Conservation (phyloP, 2,329 filamentous ascomycete genomes). For the Sarocladiaceae sp. region DNA sequence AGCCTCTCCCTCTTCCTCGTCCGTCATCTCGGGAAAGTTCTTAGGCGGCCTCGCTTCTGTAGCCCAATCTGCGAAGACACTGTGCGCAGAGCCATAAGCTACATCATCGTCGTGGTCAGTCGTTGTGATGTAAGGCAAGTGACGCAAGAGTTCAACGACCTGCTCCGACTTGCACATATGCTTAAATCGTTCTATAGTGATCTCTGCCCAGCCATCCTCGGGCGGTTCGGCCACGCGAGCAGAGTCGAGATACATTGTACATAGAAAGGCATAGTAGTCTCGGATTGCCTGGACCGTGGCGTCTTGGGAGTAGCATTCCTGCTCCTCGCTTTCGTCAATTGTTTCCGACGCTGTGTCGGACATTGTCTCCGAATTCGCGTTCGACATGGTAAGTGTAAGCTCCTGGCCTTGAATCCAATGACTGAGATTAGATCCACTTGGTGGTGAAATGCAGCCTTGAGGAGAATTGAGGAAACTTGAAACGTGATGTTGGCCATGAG, state of each 20-base stretch:
- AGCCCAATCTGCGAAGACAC: not conserved
- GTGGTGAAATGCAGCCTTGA: too few relatives aligned
- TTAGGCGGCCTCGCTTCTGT: not conserved
- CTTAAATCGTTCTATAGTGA: not conserved
- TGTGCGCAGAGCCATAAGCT: not conserved
- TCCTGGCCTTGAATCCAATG: too few relatives aligned
- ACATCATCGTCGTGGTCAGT: not conserved
- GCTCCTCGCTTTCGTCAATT: not conserved
- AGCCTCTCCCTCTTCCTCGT: not conserved
- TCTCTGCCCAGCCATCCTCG: not conserved
- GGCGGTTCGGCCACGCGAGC: not conserved
- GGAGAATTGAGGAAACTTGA: too few relatives aligned
- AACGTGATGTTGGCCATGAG: too few relatives aligned
- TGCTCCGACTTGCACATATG: slow-evolving; percentile 2
- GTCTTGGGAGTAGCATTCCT: not conserved
- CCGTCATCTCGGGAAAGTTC: not conserved
- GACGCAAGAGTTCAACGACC: not conserved
- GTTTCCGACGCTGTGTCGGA: too few relatives aligned
- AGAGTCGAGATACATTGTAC: not conserved
- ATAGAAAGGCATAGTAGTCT: slow-evolving; percentile 6
- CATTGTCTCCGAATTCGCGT: not conserved
- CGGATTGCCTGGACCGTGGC: not conserved
- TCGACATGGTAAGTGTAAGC: not conserved
- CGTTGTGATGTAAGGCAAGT: slow-evolving; percentile 4
- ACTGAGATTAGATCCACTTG: too few relatives aligned